These are phyloP conservation scores for Plasmopara viticola DNA, from an alignment of 352 stramenopile genomes.

Conservation along the genomic window DNA sequence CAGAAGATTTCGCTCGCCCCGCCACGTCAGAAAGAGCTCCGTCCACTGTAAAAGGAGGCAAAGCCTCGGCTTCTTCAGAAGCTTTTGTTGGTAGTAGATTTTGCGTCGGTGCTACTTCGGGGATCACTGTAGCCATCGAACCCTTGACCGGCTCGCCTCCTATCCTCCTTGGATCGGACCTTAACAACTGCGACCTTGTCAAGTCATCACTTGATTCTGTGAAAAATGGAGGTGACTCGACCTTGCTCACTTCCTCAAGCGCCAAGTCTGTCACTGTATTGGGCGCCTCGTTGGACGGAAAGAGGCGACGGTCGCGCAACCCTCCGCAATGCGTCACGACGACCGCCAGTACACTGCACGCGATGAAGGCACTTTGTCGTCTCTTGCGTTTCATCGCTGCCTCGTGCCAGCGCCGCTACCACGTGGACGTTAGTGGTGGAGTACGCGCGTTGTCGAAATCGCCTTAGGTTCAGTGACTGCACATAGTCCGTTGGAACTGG, in stretches of 20 bases:
- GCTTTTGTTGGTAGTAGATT: background rate
- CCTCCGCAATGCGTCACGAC: constrained; percentile 11
- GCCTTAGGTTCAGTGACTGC: background rate
- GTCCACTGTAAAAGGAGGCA: background rate
- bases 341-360: constrained; percentile 9
- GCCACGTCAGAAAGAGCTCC: background rate
- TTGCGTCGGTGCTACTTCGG: constrained; percentile 1
- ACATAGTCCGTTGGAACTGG: constrained; percentile 1
- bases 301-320: constrained; percentile 9
- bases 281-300: constrained; percentile 20
- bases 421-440: constrained; percentile 5
- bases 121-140: too few relatives aligned
- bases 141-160: too few relatives aligned
- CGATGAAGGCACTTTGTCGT: constrained; percentile 15
- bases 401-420: constrained; percentile 9
- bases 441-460: constrained; percentile 3
- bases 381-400: constrained; percentile 23
- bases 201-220: background rate
- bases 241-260: constrained; percentile 7
- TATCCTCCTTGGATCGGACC: too few relatives aligned
- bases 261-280: constrained; percentile 6
- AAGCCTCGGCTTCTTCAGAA: constrained; percentile 1
- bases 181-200: background rate
- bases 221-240: background rate
- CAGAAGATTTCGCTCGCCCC: background rate